These are phyloP conservation scores for Mycena rebaudengoi DNA, from an alignment of 768 basidiomycete species.

Conservation along the genomic window DNA sequence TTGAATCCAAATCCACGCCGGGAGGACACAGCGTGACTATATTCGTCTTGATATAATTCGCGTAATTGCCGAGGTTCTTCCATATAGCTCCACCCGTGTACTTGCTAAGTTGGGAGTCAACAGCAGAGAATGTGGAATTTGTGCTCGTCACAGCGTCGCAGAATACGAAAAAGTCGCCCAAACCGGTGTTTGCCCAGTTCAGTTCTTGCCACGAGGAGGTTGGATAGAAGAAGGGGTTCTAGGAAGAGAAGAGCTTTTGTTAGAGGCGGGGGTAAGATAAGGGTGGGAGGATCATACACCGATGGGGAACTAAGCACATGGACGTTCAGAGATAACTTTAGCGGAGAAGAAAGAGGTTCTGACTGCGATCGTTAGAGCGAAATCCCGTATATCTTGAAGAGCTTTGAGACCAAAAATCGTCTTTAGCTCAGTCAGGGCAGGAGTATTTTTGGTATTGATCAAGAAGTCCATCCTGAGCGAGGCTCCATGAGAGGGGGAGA, in stretches of 20 bases:
- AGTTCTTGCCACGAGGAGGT: conserved; percentile 19
- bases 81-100: conserved; percentile 12
- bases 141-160: conserved; percentile 15
- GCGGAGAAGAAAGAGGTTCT: not conserved
- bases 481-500: not conserved
- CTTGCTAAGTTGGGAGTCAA: conserved; percentile 17
- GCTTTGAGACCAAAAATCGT: conserved; percentile 14
- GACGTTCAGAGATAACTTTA: conserved; percentile 14
- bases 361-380: conserved; percentile 17
- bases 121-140: conserved; percentile 13
- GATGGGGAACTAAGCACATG: conserved; percentile 17
- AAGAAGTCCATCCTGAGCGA: conserved; percentile 18
- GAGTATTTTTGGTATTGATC: conserved; percentile 12
- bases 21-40: conserved; percentile 16
- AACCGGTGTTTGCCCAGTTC: conserved; percentile 15
- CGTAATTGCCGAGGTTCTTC: conserved; percentile 22
- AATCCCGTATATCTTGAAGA: conserved; percentile 16
- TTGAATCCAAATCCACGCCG: conserved; percentile 18
- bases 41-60: conserved; percentile 16
- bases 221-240: conserved; percentile 15
- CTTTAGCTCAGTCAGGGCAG: conserved; percentile 9
- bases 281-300: conserved; percentile 19
- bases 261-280: not conserved
- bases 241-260: not conserved
- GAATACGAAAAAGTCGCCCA: conserved; percentile 17